Conservation (phyloP, 2,329 filamentous ascomycete genomes). For the Neonectria sp. region DNA sequence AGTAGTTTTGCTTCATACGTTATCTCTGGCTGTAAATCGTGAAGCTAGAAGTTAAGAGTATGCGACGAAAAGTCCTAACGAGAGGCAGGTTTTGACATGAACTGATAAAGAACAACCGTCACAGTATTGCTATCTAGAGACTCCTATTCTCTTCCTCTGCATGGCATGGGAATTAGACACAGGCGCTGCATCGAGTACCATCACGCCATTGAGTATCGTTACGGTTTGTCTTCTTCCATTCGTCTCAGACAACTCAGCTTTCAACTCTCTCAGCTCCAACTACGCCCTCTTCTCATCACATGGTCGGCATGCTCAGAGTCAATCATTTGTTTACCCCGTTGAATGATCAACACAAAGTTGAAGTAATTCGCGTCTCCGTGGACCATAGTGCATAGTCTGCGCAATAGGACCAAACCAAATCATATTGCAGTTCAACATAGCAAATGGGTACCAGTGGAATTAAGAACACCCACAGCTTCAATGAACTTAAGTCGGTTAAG, state of each 20-base stretch:
- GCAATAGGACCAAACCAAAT: constrained; percentile 15
- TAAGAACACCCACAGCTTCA: too few relatives aligned
- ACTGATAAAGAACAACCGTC: not conserved
- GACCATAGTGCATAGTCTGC: constrained; percentile 31
- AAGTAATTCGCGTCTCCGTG: constrained; percentile 37
- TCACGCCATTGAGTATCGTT: not conserved
- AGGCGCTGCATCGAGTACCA: constrained; percentile 2
- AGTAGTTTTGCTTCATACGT: too few relatives aligned
- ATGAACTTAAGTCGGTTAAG: too few relatives aligned
- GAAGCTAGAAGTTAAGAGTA: too few relatives aligned
- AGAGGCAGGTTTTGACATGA: not conserved
- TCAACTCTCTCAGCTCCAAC: constrained; percentile 18
- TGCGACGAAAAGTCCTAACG: not conserved
- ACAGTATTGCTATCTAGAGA: not conserved
- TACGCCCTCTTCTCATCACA: constrained; percentile 24
- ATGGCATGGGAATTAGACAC: constrained; percentile 2
- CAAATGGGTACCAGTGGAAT: too few relatives aligned
- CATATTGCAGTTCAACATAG: too few relatives aligned
- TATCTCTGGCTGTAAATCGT: too few relatives aligned
- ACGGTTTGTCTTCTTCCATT: constrained; percentile 12
- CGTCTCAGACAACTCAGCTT: constrained; percentile 4
- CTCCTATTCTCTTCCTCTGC: constrained; percentile 2
- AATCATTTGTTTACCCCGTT: constrained; percentile 29
- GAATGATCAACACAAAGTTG: constrained; percentile 35
- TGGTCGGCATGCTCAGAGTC: constrained; percentile 34